These are phyloP conservation scores for Achlya hypogyna DNA, from an alignment of 352 stramenopile species.

Conservation along the genomic window DNA sequence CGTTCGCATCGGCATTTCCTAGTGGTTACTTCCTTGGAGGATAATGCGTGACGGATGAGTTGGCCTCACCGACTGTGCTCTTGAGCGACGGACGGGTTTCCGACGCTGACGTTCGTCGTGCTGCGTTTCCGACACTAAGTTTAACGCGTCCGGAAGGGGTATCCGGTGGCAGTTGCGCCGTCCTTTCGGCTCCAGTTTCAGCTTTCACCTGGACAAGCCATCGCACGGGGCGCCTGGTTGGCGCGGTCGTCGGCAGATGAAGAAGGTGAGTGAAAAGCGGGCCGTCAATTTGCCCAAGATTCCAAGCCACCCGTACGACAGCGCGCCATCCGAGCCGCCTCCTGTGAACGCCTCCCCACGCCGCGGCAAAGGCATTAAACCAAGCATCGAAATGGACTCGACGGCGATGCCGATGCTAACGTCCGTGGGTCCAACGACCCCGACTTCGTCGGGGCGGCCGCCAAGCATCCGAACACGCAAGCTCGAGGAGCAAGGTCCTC, in stretches of 20 bases:
- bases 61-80: no score
- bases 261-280: conserved; percentile 20
- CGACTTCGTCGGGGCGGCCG: neutral
- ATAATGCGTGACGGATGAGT: no score
- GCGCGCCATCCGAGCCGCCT: neutral
- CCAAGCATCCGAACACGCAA: conserved; percentile 14
- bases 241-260: neutral
- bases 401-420: neutral
- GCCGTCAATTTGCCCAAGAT: conserved; percentile 16
- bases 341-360: neutral
- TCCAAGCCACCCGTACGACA: neutral
- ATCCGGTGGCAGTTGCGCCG: neutral
- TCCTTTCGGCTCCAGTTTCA: neutral
- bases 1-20: no score
- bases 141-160: neutral
- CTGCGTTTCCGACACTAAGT: no score
- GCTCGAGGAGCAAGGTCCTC: conserved; percentile 1
- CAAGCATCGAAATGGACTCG: neutral
- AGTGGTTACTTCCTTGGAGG: no score
- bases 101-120: no score
- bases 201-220: neutral
- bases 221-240: neutral
- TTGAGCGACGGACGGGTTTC: no score
- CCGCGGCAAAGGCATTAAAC: neutral
- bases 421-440: conserved; percentile 7